Evolutionary conservation across 73 alveolate genomes (phyloP).

Genomic region (Paramecium pentaurelia): DNA sequence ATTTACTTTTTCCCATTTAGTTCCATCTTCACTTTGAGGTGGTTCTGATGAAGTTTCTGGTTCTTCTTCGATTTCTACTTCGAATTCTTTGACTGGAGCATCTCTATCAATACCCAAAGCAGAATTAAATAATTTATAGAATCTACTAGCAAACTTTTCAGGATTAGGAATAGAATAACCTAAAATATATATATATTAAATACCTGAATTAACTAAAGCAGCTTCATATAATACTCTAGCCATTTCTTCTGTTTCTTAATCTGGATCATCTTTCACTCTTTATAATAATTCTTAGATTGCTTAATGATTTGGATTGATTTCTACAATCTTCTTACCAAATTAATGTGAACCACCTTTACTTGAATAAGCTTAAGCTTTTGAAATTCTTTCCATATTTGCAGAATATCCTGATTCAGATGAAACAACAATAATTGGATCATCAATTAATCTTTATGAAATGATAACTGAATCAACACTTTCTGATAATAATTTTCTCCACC

Average conservation of each 20-base stretch:
- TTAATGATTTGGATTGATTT: slow-evolving; percentile 97
- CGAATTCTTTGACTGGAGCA: slow-evolving; percentile 71
- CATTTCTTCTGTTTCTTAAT: slow-evolving; percentile 70
- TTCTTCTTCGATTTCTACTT: slow-evolving; percentile 78
- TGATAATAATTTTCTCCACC: slow-evolving; percentile 91
- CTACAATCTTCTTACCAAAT: slow-evolving; percentile 92
- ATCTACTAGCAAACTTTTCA: slow-evolving; percentile 62
- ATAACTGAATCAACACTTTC: slow-evolving; percentile 85
- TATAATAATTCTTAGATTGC: slow-evolving; percentile 81
- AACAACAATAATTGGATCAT: slow-evolving; percentile 88
- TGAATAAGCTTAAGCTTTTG: slow-evolving; percentile 97
- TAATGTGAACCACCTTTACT: slow-evolving; percentile 73
- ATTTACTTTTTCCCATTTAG: slow-evolving; percentile 48
- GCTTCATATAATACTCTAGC: slow-evolving; percentile 74
- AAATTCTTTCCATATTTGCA: slow-evolving; percentile 97
- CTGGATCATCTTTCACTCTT: slow-evolving; percentile 75
- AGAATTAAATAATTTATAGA: slow-evolving; percentile 69
- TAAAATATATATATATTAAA: not conserved
- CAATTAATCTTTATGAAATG: slow-evolving; percentile 87
- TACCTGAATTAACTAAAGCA: slow-evolving; percentile 86
- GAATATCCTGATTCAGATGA: slow-evolving; percentile 94
- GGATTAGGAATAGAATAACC: slow-evolving; percentile 75
- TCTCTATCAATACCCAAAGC: slow-evolving; percentile 76
- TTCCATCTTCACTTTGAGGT: slow-evolving; percentile 16
- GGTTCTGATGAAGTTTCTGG: slow-evolving; percentile 49